phyloP scores from a whole-genome alignment of 257 asterid genomes.

The Nicotiana sylvestris region DNA sequence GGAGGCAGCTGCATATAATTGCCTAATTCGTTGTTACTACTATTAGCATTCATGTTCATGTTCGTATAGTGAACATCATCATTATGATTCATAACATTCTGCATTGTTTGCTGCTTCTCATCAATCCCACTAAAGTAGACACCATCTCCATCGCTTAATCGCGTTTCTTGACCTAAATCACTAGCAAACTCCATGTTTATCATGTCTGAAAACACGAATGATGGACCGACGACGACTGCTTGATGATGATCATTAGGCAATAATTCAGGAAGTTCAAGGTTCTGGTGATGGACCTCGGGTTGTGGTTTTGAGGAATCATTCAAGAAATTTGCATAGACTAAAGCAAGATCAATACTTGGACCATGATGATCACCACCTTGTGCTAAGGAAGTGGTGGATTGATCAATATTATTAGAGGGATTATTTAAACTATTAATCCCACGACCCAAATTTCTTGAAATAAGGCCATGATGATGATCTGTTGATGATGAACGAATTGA shows the following conservation, averaged over 20 bases:
- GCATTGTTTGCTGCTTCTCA: conserved; percentile 5
- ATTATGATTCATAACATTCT: not conserved
- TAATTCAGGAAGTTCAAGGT: not conserved
- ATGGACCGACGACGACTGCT: not conserved
- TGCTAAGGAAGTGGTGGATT: conserved; percentile 9
- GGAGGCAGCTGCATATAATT: conserved; percentile 29
- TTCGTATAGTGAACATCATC: not conserved
- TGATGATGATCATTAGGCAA: not conserved
- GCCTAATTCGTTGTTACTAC: not conserved
- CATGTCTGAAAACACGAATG: conserved; percentile 22
- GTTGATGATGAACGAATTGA: conserved; percentile 7
- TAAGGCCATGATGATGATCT: not conserved
- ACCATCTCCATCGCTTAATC: conserved; percentile 11
- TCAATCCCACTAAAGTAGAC: conserved; percentile 21
- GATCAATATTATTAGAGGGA: not conserved
- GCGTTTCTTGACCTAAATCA: conserved; percentile 13
- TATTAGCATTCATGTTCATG: not conserved
- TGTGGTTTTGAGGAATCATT: conserved; percentile 18
- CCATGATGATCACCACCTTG: not conserved
- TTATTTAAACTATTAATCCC: conserved; percentile 1
- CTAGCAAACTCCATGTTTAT: conserved; percentile 1
- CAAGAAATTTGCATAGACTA: conserved; percentile 63
- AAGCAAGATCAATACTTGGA: conserved; percentile 52
- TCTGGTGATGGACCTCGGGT: not conserved
- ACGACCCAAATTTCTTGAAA: not conserved